These are phyloP conservation scores for Blakeslea trispora DNA, from an alignment of 371 early-diverging fungal genomes.

Conservation along the genomic window DNA sequence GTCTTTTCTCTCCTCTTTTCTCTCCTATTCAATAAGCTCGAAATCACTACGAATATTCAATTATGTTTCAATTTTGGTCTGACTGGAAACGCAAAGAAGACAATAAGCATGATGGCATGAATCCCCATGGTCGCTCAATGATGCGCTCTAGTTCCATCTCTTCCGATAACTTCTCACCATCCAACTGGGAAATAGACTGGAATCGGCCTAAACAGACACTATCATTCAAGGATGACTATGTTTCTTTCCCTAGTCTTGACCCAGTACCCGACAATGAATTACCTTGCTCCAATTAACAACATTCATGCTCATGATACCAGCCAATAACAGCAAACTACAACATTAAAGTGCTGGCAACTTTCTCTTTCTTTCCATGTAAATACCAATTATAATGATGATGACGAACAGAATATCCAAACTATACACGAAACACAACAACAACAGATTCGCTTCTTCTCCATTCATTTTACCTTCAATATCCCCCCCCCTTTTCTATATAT, in stretches of 20 bases:
- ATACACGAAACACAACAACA: too few relatives aligned
- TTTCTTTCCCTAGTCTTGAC: conserved; percentile 35
- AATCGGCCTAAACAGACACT: conserved; percentile 23
- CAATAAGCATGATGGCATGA: not conserved
- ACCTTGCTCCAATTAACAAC: too few relatives aligned
- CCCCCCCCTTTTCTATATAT: too few relatives aligned
- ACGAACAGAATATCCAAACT: too few relatives aligned
- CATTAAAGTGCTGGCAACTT: too few relatives aligned
- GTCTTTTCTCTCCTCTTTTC: not conserved
- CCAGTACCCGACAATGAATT: conserved; percentile 1
- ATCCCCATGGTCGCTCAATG: not conserved
- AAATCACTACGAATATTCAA: not conserved
- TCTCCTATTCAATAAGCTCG: not conserved
- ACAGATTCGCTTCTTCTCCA: too few relatives aligned
- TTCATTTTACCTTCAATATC: too few relatives aligned
- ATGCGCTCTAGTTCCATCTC: conserved; percentile 10
- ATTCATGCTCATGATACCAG: too few relatives aligned
- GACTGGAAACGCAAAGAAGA: conserved; percentile 24
- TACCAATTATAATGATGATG: too few relatives aligned
- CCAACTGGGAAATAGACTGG: conserved; percentile 28
- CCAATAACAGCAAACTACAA: too few relatives aligned
- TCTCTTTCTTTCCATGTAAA: too few relatives aligned
- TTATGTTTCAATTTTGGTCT: conserved; percentile 25
- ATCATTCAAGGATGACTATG: conserved; percentile 40
- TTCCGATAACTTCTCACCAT: conserved; percentile 13